A percentile compares a stretch with the other conserved stretches of the same genome.
phyloP scores from a whole-genome alignment of 208 protist species.

The Balamuthia mandrillaris region DNA sequence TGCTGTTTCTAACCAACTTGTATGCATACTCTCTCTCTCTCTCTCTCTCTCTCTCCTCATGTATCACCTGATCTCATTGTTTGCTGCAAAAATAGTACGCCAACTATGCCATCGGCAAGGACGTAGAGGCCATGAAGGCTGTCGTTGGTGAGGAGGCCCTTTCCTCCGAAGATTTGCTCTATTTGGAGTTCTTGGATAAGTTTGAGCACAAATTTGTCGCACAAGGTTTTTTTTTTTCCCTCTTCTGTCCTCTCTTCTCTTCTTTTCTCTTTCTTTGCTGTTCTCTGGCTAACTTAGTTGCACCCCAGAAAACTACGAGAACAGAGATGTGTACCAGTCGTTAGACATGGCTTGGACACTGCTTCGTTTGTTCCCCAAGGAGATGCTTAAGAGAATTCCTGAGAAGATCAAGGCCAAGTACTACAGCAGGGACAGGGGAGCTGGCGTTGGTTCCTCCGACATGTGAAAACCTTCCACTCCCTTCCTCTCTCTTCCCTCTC shows the following conservation, averaged over 20 bases:
- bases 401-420: conserved; percentile 90
- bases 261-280: neutral
- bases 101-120: conserved; percentile 99
- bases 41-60: neutral
- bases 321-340: conserved; percentile 95
- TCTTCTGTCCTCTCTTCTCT: neutral
- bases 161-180: conserved; percentile 95
- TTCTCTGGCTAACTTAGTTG: neutral
- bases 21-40: conserved; percentile 22
- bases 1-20: conserved; percentile 98
- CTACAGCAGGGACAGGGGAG: conserved; percentile 72
- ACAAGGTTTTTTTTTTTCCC: conserved; percentile 73
- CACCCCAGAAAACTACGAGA: conserved; percentile 79
- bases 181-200: conserved; percentile 99
- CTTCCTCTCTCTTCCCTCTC: neutral
- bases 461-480: neutral
- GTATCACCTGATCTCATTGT: neutral
- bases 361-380: conserved; percentile 95
- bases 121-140: conserved; percentile 98
- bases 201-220: conserved; percentile 99
- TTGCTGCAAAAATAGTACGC: conserved; percentile 84
- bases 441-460: neutral
- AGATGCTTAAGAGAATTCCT: conserved; percentile 95
- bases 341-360: conserved; percentile 98
- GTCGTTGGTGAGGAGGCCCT: conserved; percentile 99